A percentile compares a stretch with the other conserved stretches of the same genome.
Evolutionary conservation across 1,139 yeast genomes (phyloP).

Genomic region (Yamadazyma membranifaciens): DNA sequence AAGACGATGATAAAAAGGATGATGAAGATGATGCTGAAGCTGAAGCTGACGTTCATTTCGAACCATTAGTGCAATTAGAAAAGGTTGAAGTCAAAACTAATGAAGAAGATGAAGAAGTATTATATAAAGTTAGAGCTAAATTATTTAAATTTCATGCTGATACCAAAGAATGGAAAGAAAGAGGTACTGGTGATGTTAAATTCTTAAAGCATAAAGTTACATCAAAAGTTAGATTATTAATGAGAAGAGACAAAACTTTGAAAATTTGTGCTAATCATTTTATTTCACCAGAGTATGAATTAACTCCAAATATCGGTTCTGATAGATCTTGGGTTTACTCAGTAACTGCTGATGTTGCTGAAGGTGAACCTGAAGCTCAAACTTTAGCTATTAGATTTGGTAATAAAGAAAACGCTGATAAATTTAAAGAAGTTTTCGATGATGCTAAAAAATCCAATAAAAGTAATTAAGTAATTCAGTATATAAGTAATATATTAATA

Average conservation of each 20-base stretch:
- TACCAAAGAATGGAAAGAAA: constrained; percentile 96
- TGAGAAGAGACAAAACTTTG: constrained; percentile 98
- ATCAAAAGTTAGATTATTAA: constrained; percentile 80
- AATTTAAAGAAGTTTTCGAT: constrained; percentile 89
- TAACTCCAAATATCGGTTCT: constrained; percentile 92
- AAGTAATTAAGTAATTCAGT: constrained; percentile 6
- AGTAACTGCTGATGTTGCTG: constrained; percentile 92
- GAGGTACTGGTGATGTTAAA: constrained; percentile 98
- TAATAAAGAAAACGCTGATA: constrained; percentile 94
- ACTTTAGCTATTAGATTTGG: constrained; percentile 97
- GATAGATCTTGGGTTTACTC: constrained; percentile 98
- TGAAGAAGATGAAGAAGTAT: constrained; percentile 92
- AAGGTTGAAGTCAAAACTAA: constrained; percentile 91
- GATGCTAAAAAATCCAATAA: constrained; percentile 16
- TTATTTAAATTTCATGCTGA: constrained; percentile 85
- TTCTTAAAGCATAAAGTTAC: constrained; percentile 85
- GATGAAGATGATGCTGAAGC: constrained; percentile 76
- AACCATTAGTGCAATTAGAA: constrained; percentile 92
- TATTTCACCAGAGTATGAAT: constrained; percentile 78
- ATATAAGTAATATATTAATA: not conserved
- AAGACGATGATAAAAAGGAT: constrained; percentile 32
- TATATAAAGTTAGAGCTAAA: constrained; percentile 90
- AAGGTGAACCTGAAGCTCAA: constrained; percentile 94
- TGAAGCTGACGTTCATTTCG: constrained; percentile 93
- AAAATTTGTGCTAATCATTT: constrained; percentile 98